Percentiles rank a stretch among this genome's conserved stretches.
Conservation (phyloP, 2,329 filamentous ascomycete genomes). For the Colletotrichum ledebouriae region DNA sequence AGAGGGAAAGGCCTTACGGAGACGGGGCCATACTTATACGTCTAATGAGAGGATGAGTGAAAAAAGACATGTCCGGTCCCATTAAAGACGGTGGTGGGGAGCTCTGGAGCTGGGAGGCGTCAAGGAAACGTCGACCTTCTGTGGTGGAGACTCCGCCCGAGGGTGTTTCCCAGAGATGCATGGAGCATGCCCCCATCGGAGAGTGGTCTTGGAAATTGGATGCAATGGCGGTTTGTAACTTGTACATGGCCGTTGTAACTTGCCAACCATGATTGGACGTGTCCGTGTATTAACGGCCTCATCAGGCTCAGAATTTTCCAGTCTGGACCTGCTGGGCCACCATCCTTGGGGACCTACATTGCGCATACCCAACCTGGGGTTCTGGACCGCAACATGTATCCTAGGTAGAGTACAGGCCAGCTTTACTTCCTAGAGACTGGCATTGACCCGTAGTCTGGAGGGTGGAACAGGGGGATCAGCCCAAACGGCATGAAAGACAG, state of each 20-base stretch:
- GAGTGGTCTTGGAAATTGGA: conserved; percentile 32
- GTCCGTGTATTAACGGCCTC: conserved; percentile 31
- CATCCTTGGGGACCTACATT: conserved; percentile 27
- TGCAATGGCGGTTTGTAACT: conserved; percentile 27
- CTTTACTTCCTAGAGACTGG: conserved; percentile 2
- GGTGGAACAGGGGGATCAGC: conserved; percentile 28
- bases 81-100: conserved; percentile 37
- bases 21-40: conserved; percentile 35
- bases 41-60: conserved; percentile 8
- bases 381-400: too few relatives aligned
- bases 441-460: conserved; percentile 10
- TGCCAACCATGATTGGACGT: conserved; percentile 33
- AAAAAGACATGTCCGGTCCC: conserved; percentile 15
- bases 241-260: conserved; percentile 36
- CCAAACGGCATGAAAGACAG: conserved; percentile 25
- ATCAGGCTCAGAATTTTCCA: conserved; percentile 33
- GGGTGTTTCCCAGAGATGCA: conserved; percentile 41
- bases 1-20: conserved; percentile 5
- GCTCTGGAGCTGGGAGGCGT: conserved; percentile 35
- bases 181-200: conserved; percentile 37
- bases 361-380: neutral
- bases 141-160: conserved; percentile 33
- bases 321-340: conserved; percentile 33
- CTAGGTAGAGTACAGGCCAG: neutral
- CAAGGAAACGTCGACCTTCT: conserved; percentile 19